Base-by-base conservation (phyloP, 73 alveolate species). In the Urostyla sp. region DNA sequence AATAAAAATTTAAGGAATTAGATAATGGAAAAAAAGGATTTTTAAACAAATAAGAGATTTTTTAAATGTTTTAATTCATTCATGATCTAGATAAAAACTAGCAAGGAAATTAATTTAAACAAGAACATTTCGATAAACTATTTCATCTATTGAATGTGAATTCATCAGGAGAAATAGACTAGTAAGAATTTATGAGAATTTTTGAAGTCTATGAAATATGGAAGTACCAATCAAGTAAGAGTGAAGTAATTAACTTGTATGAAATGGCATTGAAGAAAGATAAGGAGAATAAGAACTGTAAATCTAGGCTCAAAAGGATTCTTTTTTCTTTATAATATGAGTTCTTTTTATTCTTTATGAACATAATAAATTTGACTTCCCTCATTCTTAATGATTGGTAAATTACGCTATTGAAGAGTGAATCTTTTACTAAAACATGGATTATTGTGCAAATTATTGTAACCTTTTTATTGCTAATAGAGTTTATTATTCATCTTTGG, bases 181-280 rank as follows among this genome's bases (percentile, higher is more conserved):
- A 74, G 16, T 37, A 60, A n/a, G 84, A 75, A 26, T 84, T 84
- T 38, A 43, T 84, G 72, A 84, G 35, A 48, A 53, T 75, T 34
- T 84, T 75, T 75, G 92, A 84, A 43, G 61, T 84, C 50, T 73
- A 59, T 56, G 92, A 83, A 36, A 37, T 84, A 32, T 30, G 82
- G 60, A 18, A 36, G 31, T 24, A 40, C 32, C 86, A 81, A n/a
- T 38, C 40, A 44, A 52, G 54, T 4, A 23, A 43, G n/a, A n/a
- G n/a, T n/a, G n/a, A n/a, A n/a, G n/a, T n/a, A n/a, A n/a, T n/a
- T n/a, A n/a, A n/a, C n/a, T n/a, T n/a, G n/a, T n/a, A 37, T 40
- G 51, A 2, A 37, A n/a, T 4, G 37, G 37, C 66, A 5, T 27
- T 40, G 89, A 28, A n/a, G 21, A 58, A 53, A 61, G 56, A 24